Evolutionary conservation across 1,284 basidiomycete genomes (phyloP).

Genomic region (Ustilago shanxiensis): DNA sequence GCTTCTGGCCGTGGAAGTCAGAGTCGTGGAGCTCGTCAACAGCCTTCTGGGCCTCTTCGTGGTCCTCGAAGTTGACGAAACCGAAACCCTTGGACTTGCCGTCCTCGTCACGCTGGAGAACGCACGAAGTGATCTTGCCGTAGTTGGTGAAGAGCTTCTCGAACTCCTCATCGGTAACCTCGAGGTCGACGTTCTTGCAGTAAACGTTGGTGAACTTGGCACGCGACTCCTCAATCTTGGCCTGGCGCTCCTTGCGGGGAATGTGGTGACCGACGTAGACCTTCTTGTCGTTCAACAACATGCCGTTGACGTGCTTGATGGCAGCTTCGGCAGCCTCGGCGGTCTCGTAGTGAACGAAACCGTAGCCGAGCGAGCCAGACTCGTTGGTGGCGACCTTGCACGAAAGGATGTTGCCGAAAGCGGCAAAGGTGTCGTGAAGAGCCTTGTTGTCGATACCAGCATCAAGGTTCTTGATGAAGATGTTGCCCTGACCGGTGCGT

Average conservation of each 20-base stretch:
- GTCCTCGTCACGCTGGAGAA: conserved; percentile 80
- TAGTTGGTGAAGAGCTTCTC: conserved; percentile 83
- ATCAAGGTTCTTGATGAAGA: conserved; percentile 99
- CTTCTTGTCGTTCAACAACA: conserved; percentile 89
- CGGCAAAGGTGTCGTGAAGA: conserved; percentile 98
- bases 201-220: conserved; percentile 98
- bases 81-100: conserved; percentile 95
- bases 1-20: conserved; percentile 87
- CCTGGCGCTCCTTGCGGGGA: conserved; percentile 83
- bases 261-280: conserved; percentile 98
- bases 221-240: conserved; percentile 97
- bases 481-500: conserved; percentile 99
- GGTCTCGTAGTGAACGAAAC: conserved; percentile 99
- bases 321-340: conserved; percentile 89
- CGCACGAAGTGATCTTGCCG: conserved; percentile 90
- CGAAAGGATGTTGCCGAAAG: conserved; percentile 97
- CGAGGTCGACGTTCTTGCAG: conserved; percentile 93
- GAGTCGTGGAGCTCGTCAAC: conserved; percentile 90
- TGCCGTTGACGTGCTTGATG: conserved; percentile 98
- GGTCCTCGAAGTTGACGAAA: conserved; percentile 95
- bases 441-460: conserved; percentile 99
- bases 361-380: conserved; percentile 75
- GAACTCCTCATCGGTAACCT: conserved; percentile 89
- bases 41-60: conserved; percentile 91
- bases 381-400: conserved; percentile 89